Percentiles rank a stretch among this genome's conserved stretches.
These are phyloP conservation scores for Gossypium lobatum DNA, from an alignment of 441 rosid species.

Conservation along the genomic window DNA sequence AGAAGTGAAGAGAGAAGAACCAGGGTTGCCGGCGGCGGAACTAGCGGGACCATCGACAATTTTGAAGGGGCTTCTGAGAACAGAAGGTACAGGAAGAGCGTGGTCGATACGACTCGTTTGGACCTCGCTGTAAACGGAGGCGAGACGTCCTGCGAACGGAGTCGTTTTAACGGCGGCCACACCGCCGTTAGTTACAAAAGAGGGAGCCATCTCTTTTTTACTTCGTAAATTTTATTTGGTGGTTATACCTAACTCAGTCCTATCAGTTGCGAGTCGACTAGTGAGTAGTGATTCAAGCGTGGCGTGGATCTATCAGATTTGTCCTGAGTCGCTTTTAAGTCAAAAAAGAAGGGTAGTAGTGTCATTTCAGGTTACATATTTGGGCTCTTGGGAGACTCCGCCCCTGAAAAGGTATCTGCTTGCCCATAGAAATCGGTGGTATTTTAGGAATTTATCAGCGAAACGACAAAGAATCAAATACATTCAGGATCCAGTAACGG, in stretches of 20 bases:
- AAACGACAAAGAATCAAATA: neutral
- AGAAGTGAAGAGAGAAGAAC: slow-evolving; percentile 19
- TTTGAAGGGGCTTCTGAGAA: slow-evolving; percentile 56
- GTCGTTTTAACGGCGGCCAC: slow-evolving; percentile 30
- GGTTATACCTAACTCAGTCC: slow-evolving; percentile 22
- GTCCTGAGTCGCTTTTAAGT: slow-evolving; percentile 9
- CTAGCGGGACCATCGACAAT: slow-evolving; percentile 83
- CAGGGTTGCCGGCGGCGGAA: slow-evolving; percentile 92
- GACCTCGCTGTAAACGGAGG: slow-evolving; percentile 88
- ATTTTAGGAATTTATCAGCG: neutral
- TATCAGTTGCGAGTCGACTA: neutral
- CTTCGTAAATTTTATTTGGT: neutral
- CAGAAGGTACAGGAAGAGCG: slow-evolving; percentile 81
- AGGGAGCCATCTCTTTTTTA: slow-evolving; percentile 50
- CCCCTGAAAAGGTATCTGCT: neutral
- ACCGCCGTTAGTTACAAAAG: slow-evolving; percentile 48
- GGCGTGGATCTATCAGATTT: neutral
- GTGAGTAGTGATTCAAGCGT: neutral
- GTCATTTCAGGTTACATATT: neutral
- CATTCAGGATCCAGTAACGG: neutral
- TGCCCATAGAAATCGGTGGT: neutral
- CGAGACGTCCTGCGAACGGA: slow-evolving; percentile 43
- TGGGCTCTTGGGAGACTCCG: neutral
- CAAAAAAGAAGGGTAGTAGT: slow-evolving; percentile 12
- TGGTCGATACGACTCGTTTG: slow-evolving; percentile 77